phyloP scores from a whole-genome alignment of 2,329 filamentous ascomycete species.

The Colletotrichum sp. region DNA sequence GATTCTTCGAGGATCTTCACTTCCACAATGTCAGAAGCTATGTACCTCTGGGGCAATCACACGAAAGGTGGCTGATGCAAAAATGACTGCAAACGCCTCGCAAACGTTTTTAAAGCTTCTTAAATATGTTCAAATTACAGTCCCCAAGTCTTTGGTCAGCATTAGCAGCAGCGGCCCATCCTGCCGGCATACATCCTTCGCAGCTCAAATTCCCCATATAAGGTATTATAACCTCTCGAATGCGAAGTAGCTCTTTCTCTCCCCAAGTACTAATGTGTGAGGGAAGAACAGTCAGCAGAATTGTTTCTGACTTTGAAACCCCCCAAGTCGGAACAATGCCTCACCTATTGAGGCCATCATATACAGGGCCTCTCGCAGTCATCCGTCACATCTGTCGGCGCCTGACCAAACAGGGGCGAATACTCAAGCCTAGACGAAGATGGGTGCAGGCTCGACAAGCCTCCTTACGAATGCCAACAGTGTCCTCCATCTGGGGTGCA shows the following conservation, averaged over 20 bases:
- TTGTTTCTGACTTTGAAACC: neutral
- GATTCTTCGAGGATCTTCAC: neutral
- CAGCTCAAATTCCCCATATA: too few species aligned
- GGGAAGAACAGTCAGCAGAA: neutral
- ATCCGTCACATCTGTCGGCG: neutral
- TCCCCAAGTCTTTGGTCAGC: rapidly evolving
- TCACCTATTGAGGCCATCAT: rapidly evolving
- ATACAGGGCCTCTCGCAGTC: rapidly evolving
- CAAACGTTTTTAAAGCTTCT: neutral
- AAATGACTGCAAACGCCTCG: too few species aligned
- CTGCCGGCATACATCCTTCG: rapidly evolving
- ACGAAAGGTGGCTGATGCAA: too few species aligned
- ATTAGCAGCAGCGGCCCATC: neutral
- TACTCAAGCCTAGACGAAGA: rapidly evolving
- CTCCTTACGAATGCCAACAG: too few species aligned
- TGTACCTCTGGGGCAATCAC: rapidly evolving
- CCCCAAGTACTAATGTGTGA: neutral
- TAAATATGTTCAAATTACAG: neutral
- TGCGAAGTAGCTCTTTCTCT: rapidly evolving
- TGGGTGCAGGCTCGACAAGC: rapidly evolving
- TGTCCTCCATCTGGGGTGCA: too few species aligned
- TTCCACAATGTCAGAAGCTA: neutral
- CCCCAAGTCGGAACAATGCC: rapidly evolving
- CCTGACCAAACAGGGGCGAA: rapidly evolving
- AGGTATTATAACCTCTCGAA: neutral